These are phyloP conservation scores for Pisolithus thermaeus DNA, from an alignment of 1,284 basidiomycete species.

Conservation along the genomic window DNA sequence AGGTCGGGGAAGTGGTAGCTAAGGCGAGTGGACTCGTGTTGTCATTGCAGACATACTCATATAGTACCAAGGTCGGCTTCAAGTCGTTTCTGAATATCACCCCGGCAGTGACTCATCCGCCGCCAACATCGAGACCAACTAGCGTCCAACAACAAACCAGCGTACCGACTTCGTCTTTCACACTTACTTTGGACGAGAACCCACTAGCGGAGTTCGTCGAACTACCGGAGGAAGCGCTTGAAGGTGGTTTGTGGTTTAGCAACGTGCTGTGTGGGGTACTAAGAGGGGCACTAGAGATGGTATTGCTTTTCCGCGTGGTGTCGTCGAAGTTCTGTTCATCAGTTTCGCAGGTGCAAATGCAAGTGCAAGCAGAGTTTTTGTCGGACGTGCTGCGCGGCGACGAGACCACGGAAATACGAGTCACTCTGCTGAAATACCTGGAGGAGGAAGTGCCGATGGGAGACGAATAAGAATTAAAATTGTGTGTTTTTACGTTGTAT, in stretches of 20 bases:
- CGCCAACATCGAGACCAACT: conserved; percentile 39
- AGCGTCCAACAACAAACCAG: conserved; percentile 34
- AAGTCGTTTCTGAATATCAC: conserved; percentile 96
- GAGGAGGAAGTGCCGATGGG: conserved; percentile 90
- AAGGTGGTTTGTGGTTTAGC: conserved; percentile 94
- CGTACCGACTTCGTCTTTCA: conserved; percentile 57
- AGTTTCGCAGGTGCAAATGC: conserved; percentile 82
- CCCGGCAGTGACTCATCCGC: conserved; percentile 72
- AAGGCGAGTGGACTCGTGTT: conserved; percentile 50
- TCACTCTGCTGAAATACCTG: conserved; percentile 84
- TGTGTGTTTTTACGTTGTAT: conserved; percentile 10
- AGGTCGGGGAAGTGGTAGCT: conserved; percentile 89
- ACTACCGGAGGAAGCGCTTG: conserved; percentile 86
- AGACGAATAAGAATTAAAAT: conserved; percentile 52
- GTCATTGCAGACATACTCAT: not conserved
- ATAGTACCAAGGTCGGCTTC: conserved; percentile 79
- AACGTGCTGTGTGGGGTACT: conserved; percentile 95
- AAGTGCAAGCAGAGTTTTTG: conserved; percentile 86
- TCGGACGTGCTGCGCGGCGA: conserved; percentile 91
- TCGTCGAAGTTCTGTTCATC: conserved; percentile 11
- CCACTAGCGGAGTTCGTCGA: conserved; percentile 97
- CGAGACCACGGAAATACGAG: conserved; percentile 90
- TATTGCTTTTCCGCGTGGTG: conserved; percentile 33
- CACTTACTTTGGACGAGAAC: conserved; percentile 90
- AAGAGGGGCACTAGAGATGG: conserved; percentile 95